Base-by-base conservation (phyloP, 1,139 yeast species). In the Hansenula lynferdii region DNA sequence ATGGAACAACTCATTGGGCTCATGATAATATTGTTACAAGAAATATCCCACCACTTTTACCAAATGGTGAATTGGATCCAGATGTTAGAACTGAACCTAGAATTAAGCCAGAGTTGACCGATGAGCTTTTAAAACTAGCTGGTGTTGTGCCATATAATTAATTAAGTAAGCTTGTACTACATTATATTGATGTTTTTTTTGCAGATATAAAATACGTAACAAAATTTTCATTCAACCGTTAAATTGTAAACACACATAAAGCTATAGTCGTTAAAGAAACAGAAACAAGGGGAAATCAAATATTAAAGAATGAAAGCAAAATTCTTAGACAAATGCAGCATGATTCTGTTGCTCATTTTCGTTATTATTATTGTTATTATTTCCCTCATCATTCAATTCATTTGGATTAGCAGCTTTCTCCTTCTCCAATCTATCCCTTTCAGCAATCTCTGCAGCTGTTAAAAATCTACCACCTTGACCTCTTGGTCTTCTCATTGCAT, bases 401-500 rank as follows among this genome's bases (percentile, higher is more conserved):
- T 12, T n/a, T 5, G 15, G 36, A n/a, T 22, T 27, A 5, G 41
- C 39, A 14, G 41, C 47, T 27, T 66, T 64, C 52, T 69, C 62
- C 48, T 70, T 70, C 40, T 80, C 80, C 43, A 70, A 62, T 40
- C 79, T 64, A 37, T 83, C 94, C 55, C 78, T 73, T 62, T 89
- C 94, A 20, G 95, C 96, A 43, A 92, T 90, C 58, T 94, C 98
- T 5, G 96, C 95, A 6, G 97, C 97, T 1, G 98, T 92, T 47
- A 94, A 66, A 54, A 94, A 94, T 44, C 98, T 70, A 4, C 99
- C 99, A 23, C 98, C 98, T 63, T 92, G 97, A 22, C 99, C 99
- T 54, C 99, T 77, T 14, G 98, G 98, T 61, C 99, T 77, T 58
- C 98, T 75, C 98, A 94, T 92, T 17, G 99, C 99, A 61, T 94